A percentile compares a stretch with the other conserved stretches of the same genome.
These are phyloP conservation scores for Pleurotus tuoliensis DNA, from an alignment of 768 basidiomycete genomes.

Conservation along the genomic window DNA sequence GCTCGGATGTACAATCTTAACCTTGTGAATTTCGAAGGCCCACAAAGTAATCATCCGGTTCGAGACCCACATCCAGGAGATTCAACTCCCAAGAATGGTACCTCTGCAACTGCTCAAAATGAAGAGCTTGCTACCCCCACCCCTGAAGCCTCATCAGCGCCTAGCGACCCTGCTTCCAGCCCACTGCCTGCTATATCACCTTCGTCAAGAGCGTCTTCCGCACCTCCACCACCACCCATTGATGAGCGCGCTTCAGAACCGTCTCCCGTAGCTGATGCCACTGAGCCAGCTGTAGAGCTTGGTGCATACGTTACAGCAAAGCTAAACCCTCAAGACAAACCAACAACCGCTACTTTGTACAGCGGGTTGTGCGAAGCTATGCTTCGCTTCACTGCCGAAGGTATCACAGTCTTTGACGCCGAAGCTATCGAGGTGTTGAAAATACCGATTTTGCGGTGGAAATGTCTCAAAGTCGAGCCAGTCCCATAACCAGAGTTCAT, in stretches of 20 bases:
- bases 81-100: background rate
- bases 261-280: background rate
- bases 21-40: slow-evolving; percentile 30
- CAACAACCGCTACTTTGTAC: background rate
- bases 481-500: too few relatives aligned
- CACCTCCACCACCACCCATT: background rate
- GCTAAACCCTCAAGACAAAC: background rate
- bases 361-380: background rate
- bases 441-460: background rate
- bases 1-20: slow-evolving; percentile 30
- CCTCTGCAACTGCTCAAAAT: background rate
- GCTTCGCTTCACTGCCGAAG: background rate
- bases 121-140: background rate
- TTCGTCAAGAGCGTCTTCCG: slow-evolving; percentile 1
- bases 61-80: background rate
- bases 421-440: background rate
- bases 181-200: slow-evolving; percentile 4
- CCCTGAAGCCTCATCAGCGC: background rate
- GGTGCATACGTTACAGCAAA: background rate
- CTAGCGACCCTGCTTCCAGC: slow-evolving; percentile 3
- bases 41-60: background rate
- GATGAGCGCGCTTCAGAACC: background rate
- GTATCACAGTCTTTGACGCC: background rate
- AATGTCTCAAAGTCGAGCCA: background rate
- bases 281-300: background rate